phyloP scores from a whole-genome alignment of 441 rosid species.

The Manihot esculenta region DNA sequence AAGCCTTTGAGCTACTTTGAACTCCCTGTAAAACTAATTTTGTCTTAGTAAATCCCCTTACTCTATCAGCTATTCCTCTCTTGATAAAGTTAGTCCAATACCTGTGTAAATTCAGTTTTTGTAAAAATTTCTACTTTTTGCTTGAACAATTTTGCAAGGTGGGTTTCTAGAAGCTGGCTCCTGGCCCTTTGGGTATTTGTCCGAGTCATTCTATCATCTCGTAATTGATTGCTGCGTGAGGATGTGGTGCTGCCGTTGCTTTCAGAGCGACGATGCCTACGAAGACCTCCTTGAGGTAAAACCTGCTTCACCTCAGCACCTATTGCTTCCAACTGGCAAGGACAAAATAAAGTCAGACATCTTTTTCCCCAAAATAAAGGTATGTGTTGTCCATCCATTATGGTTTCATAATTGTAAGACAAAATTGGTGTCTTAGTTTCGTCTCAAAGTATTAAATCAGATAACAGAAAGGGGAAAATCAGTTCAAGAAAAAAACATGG shows the following conservation, averaged over 20 bases:
- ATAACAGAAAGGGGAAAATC: background rate
- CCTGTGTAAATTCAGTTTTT: slow-evolving; percentile 93
- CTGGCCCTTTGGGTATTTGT: slow-evolving; percentile 76
- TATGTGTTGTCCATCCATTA: background rate
- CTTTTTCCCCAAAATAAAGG: background rate
- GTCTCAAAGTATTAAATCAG: background rate
- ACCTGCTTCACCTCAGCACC: slow-evolving; percentile 82
- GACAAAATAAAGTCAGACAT: slow-evolving; percentile 9
- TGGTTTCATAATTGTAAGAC: background rate
- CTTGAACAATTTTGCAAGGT: slow-evolving; percentile 97
- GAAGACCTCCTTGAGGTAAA: slow-evolving; percentile 71
- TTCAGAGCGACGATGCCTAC: slow-evolving; percentile 83
- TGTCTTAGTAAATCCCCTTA: too few relatives aligned
- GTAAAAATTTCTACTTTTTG: slow-evolving; percentile 98
- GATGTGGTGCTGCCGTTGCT: slow-evolving; percentile 95
- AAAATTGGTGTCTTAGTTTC: background rate
- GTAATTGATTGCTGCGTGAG: slow-evolving; percentile 79
- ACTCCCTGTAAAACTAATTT: too few relatives aligned
- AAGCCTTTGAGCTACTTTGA: too few relatives aligned
- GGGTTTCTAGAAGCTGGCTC: slow-evolving; percentile 98
- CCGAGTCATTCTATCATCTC: slow-evolving; percentile 70
- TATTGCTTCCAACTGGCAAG: slow-evolving; percentile 66
- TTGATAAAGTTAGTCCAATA: slow-evolving; percentile 18
- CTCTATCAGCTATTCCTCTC: too few relatives aligned
- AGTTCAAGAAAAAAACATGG: too few relatives aligned